Percentiles rank a stretch among this genome's conserved stretches.
phyloP scores from a whole-genome alignment of 768 basidiomycete species.

The Chalciporus sphaerocephalus region DNA sequence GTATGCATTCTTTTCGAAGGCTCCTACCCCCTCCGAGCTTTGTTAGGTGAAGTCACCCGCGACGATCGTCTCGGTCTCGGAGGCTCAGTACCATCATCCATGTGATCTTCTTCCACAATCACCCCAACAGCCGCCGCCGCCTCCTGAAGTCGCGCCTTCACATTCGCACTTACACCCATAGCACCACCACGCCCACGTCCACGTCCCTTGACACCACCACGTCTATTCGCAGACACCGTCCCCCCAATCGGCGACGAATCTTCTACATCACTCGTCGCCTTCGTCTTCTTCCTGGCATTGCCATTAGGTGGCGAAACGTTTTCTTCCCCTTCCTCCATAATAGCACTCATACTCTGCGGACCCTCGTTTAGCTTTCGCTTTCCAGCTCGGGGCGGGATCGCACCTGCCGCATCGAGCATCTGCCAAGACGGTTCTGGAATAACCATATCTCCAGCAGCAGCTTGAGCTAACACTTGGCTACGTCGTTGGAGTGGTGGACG shows the following conservation, averaged over 20 bases:
- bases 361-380: slow-evolving; percentile 37
- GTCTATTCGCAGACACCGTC: slow-evolving; percentile 9
- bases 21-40: slow-evolving; percentile 15
- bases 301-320: slow-evolving; percentile 5
- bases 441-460: slow-evolving; percentile 38
- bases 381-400: slow-evolving; percentile 24
- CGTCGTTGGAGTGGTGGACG: slow-evolving; percentile 41
- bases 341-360: slow-evolving; percentile 25
- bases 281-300: slow-evolving; percentile 24
- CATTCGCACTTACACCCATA: neutral
- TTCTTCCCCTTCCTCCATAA: slow-evolving; percentile 17
- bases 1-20: neutral
- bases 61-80: slow-evolving; percentile 32
- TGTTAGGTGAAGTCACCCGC: slow-evolving; percentile 32
- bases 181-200: slow-evolving; percentile 18
- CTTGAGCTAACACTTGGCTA: slow-evolving; percentile 44
- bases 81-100: slow-evolving; percentile 22
- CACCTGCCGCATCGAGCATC: slow-evolving; percentile 40
- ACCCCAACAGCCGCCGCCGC: slow-evolving; percentile 24
- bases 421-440: slow-evolving; percentile 54
- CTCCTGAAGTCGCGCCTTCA: slow-evolving; percentile 23
- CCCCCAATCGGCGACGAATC: slow-evolving; percentile 13
- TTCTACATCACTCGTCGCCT: slow-evolving; percentile 14
- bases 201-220: slow-evolving; percentile 19
- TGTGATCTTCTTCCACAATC: slow-evolving; percentile 29